These are phyloP conservation scores for Pezicula carpinea DNA, from an alignment of 2,329 filamentous ascomycete species.

Conservation along the genomic window DNA sequence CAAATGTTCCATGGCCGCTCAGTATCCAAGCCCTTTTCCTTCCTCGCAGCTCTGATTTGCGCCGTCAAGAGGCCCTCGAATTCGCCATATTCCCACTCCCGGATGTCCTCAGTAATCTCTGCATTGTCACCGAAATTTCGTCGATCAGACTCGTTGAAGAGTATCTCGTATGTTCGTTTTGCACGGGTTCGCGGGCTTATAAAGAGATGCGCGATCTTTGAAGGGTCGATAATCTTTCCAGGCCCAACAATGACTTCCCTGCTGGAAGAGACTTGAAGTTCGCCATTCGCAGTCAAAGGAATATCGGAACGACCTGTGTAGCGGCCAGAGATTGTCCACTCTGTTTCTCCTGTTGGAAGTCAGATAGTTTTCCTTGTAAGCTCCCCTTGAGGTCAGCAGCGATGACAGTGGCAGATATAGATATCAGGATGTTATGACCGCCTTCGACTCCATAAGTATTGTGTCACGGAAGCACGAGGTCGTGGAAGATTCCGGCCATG, in stretches of 20 bases:
- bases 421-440: too few species aligned
- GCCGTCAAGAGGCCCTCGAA: slow-evolving; percentile 43
- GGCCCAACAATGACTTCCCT: slow-evolving; percentile 38
- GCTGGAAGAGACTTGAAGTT: slow-evolving; percentile 37
- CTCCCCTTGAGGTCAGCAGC: neutral
- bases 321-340: slow-evolving; percentile 42
- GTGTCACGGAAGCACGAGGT: too few species aligned
- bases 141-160: slow-evolving; percentile 31
- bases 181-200: slow-evolving; percentile 43
- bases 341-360: slow-evolving; percentile 36
- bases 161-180: slow-evolving; percentile 38
- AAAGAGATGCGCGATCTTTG: slow-evolving; percentile 37
- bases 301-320: slow-evolving; percentile 40
- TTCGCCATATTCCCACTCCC: slow-evolving; percentile 46
- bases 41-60: slow-evolving; percentile 36
- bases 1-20: slow-evolving; percentile 47
- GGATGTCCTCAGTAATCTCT: slow-evolving; percentile 38
- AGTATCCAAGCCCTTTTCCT: slow-evolving; percentile 37
- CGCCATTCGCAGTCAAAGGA: slow-evolving; percentile 33
- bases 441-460: too few species aligned
- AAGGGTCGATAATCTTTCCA: slow-evolving; percentile 43
- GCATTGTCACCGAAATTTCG: slow-evolving; percentile 17
- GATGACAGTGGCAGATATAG: neutral
- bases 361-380: slow-evolving; percentile 5
- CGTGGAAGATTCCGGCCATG: too few species aligned